phyloP scores from a whole-genome alignment of 495 filamentous ascomycete species.

The Niebla homalea region DNA sequence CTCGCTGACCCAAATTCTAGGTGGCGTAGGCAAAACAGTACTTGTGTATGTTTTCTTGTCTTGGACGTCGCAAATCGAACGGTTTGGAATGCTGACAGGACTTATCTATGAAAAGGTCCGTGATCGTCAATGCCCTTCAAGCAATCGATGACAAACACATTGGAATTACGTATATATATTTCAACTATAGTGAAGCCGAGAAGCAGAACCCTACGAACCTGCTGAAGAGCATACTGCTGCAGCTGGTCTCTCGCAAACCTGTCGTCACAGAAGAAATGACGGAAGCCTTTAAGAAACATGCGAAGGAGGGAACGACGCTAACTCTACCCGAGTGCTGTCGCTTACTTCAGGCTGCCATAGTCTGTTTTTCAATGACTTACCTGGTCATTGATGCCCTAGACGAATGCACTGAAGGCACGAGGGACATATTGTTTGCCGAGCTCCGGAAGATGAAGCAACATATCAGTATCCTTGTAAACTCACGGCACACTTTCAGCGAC shows the following conservation, averaged over 20 bases:
- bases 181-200: constrained; percentile 20
- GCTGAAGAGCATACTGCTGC: constrained; percentile 19
- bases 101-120: constrained; percentile 9
- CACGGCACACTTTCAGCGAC: constrained; percentile 16
- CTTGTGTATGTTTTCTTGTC: too few relatives aligned
- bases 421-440: constrained; percentile 7
- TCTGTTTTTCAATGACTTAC: too few relatives aligned
- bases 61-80: too few relatives aligned
- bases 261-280: not conserved
- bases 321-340: constrained; percentile 24
- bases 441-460: constrained; percentile 5
- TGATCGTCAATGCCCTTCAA: constrained; percentile 26
- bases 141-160: constrained; percentile 7
- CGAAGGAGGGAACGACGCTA: constrained; percentile 21
- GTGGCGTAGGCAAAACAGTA: too few relatives aligned
- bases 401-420: constrained; percentile 17
- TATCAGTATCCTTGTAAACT: constrained; percentile 18
- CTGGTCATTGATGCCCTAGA: constrained; percentile 35
- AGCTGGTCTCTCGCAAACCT: constrained; percentile 11
- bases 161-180: constrained; percentile 23
- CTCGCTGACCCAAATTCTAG: too few relatives aligned
- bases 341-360: too few relatives aligned
- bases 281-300: not conserved
- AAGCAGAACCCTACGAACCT: constrained; percentile 18
- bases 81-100: not conserved